Evolutionary conservation across 768 basidiomycete genomes (phyloP).

Genomic region (Lactarius akahatsu): DNA sequence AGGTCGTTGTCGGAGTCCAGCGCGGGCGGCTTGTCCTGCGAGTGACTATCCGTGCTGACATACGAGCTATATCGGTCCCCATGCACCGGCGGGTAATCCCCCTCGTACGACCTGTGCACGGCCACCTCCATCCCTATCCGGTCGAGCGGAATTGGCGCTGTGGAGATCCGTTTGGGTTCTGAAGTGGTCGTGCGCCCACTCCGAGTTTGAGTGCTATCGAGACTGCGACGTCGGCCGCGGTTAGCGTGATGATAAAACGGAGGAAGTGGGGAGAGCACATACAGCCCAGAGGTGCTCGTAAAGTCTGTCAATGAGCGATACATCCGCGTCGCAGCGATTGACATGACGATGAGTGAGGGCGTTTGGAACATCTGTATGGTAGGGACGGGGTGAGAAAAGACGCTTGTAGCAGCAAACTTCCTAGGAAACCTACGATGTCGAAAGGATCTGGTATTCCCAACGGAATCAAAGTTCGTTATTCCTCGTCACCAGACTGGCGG

Average conservation of each 20-base stretch:
- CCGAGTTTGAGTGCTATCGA: not conserved
- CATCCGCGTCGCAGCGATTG: constrained; percentile 19
- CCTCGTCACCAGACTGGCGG: not conserved
- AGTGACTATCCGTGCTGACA: not conserved
- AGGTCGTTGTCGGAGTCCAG: not conserved
- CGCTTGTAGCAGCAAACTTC: not conserved
- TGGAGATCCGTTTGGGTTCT: not conserved
- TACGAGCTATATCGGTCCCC: not conserved
- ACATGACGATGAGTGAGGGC: not conserved
- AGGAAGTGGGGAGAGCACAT: not conserved
- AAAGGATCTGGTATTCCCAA: not conserved
- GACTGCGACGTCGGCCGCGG: not conserved
- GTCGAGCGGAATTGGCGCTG: not conserved
- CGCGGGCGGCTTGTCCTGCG: not conserved
- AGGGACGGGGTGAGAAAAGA: not conserved
- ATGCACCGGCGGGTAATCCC: not conserved
- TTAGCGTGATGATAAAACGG: too few relatives aligned
- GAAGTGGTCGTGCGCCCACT: not conserved
- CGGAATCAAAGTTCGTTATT: not conserved
- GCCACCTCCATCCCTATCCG: constrained; percentile 11
- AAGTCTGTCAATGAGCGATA: constrained; percentile 8
- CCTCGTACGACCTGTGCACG: constrained; percentile 6
- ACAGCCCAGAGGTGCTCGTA: not conserved
- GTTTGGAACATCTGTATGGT: constrained; percentile 11
- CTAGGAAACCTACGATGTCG: not conserved